These are phyloP conservation scores for Blakeslea trispora DNA, from an alignment of 371 early-diverging fungal species.

Conservation along the genomic window DNA sequence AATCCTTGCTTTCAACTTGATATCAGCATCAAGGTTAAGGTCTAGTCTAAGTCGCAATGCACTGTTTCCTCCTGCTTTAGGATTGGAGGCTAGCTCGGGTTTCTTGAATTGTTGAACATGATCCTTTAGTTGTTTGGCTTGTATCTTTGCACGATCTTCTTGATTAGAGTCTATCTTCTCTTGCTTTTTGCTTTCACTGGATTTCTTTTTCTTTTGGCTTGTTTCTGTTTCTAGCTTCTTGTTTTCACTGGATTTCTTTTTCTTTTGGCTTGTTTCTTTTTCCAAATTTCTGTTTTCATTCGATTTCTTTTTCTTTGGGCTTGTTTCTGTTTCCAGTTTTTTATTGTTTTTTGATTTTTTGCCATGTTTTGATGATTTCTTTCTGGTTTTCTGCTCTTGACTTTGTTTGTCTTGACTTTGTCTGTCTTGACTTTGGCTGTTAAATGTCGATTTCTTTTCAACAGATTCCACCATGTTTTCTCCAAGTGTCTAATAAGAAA, in stretches of 20 bases:
- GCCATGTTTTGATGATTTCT: background rate
- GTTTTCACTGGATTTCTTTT: background rate
- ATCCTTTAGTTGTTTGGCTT: slow-evolving; percentile 9
- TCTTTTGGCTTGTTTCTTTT: background rate
- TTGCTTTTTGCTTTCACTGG: background rate
- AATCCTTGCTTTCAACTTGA: slow-evolving; percentile 22
- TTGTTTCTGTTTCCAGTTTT: background rate
- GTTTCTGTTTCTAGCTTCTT: background rate
- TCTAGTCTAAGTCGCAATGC: slow-evolving; percentile 23
- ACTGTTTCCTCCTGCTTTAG: slow-evolving; percentile 5
- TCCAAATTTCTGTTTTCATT: background rate
- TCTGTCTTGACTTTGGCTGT: too few species aligned
- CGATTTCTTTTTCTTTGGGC: too few species aligned
- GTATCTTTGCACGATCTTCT: slow-evolving; percentile 6
- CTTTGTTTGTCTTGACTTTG: too few species aligned
- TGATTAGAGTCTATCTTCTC: background rate
- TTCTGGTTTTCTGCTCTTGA: background rate
- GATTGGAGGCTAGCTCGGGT: slow-evolving; percentile 15
- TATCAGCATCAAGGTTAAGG: slow-evolving; percentile 28
- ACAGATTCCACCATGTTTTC: too few species aligned
- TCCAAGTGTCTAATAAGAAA: too few species aligned
- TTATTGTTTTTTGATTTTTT: background rate
- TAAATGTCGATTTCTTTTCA: too few species aligned
- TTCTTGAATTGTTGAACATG: slow-evolving; percentile 2
- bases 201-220: background rate